Evolutionary conservation across 2,329 filamentous ascomycete genomes (phyloP).

Genomic region (Dothiorella sarmentorum): DNA sequence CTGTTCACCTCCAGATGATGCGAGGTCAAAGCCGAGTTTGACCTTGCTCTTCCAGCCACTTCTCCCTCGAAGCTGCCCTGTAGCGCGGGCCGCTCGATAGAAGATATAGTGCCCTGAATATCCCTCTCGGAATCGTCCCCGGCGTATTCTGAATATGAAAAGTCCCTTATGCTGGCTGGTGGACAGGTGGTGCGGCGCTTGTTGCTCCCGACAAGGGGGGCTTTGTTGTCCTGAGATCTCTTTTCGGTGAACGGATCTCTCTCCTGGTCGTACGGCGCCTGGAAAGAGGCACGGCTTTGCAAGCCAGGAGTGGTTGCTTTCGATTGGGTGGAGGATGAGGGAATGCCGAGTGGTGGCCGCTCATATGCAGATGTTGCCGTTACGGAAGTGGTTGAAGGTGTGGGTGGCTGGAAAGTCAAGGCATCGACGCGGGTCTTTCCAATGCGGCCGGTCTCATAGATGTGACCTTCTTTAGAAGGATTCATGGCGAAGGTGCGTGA

Average conservation of each 20-base stretch:
- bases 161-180: background rate
- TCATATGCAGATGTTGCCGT: background rate
- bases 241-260: background rate
- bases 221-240: slow-evolving; percentile 1
- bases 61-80: background rate
- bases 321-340: background rate
- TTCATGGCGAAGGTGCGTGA: background rate
- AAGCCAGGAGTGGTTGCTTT: background rate
- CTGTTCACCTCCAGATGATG: background rate
- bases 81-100: background rate
- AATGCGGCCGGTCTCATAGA: background rate
- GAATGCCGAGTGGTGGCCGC: background rate
- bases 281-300: background rate
- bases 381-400: background rate
- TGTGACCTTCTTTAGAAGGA: background rate
- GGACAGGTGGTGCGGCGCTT: background rate
- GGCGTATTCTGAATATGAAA: background rate
- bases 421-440: background rate
- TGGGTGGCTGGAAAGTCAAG: background rate
- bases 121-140: background rate
- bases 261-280: background rate
- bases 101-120: background rate
- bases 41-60: background rate
- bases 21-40: background rate
- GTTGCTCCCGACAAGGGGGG: background rate